Conservation (phyloP, 2,329 filamentous ascomycete species). For the Colletotrichum musae region DNA sequence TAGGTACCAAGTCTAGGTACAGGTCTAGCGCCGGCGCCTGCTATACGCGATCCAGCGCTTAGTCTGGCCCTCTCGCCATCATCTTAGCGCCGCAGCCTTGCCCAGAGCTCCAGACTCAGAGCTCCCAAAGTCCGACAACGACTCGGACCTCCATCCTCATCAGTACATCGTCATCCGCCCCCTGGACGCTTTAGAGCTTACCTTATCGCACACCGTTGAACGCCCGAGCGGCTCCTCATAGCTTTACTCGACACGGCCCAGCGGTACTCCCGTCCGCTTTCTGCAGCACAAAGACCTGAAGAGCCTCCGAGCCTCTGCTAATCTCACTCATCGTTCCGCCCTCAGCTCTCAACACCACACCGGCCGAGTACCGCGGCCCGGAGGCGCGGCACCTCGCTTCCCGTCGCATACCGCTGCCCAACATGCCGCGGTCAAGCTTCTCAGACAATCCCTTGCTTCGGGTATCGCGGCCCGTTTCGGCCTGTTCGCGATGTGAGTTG, state of each 20-base stretch:
- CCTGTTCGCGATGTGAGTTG: constrained; percentile 79
- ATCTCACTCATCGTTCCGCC: not conserved
- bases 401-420: constrained; percentile 23
- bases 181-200: not conserved
- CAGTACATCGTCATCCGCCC: constrained; percentile 15
- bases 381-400: constrained; percentile 29
- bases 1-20: not conserved
- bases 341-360: not conserved
- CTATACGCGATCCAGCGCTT: constrained; percentile 34
- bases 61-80: constrained; percentile 12
- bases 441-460: constrained; percentile 73
- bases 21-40: constrained; percentile 14
- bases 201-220: constrained; percentile 1
- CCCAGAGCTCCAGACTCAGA: not conserved
- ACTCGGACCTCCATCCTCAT: constrained; percentile 14
- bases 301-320: not conserved
- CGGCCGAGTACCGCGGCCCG: constrained; percentile 19
- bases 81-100: constrained; percentile 12
- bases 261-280: not conserved
- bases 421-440: constrained; percentile 64
- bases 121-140: constrained; percentile 12
- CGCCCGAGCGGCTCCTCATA: not conserved
- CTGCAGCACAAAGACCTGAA: not conserved
- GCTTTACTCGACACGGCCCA: not conserved
- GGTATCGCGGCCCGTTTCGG: constrained; percentile 84